A percentile compares a stretch with the other conserved stretches of the same genome.
phyloP scores from a whole-genome alignment of 129 eudicot species.

The Artemisia tridentata region DNA sequence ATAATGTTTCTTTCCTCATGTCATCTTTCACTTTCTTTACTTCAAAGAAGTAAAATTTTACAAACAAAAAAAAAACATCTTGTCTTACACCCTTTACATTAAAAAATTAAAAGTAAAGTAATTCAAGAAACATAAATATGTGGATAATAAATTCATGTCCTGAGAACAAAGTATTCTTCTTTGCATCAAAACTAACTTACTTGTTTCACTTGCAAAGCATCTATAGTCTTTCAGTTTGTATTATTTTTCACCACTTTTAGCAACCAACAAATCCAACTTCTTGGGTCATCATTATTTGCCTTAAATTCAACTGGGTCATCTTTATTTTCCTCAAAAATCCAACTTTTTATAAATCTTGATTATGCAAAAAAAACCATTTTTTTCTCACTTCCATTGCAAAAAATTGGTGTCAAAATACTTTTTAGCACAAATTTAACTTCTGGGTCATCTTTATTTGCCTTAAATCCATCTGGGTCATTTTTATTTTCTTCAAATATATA shows the following conservation, averaged over 20 bases:
- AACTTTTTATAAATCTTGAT: slow-evolving; percentile 25
- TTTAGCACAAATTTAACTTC: no score
- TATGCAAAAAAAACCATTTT: background rate
- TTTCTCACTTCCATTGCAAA: no score
- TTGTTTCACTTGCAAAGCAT: background rate
- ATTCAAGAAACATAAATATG: slow-evolving; percentile 24
- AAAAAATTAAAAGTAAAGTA: background rate
- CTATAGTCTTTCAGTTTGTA: slow-evolving; percentile 11
- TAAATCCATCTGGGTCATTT: no score
- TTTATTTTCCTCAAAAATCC: slow-evolving; percentile 33
- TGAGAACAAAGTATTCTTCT: slow-evolving; percentile 32
- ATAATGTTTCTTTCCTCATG: slow-evolving; percentile 33
- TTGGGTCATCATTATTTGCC: slow-evolving; percentile 39
- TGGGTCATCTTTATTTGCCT: no score
- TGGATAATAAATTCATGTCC: slow-evolving; percentile 32
- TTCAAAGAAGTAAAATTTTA: slow-evolving; percentile 22
- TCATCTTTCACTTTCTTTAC: slow-evolving; percentile 30
- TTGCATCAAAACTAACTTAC: slow-evolving; percentile 17
- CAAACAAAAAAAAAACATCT: slow-evolving; percentile 2
- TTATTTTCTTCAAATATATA: no score
- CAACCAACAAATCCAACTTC: slow-evolving; percentile 18
- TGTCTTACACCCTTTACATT: slow-evolving; percentile 20
- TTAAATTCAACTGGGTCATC: slow-evolving; percentile 15
- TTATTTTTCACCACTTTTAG: background rate
- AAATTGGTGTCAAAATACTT: no score